A percentile compares a stretch with the other conserved stretches of the same genome.
phyloP scores from a whole-genome alignment of 306 rosid genomes.

The Chamaecrista fasciculata region DNA sequence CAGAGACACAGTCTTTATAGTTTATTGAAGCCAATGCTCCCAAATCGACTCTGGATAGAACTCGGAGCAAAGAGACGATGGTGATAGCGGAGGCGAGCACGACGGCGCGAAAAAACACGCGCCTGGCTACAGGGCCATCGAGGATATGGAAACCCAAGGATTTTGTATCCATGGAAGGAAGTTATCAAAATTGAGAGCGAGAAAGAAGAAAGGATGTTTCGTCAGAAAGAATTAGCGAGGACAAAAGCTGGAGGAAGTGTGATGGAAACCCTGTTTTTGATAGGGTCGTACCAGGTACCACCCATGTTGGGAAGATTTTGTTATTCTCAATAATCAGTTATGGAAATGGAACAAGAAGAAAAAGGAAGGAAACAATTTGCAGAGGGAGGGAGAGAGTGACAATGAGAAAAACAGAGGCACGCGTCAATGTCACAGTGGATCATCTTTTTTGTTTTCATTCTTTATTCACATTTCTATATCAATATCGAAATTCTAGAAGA shows the following conservation, averaged over 20 bases:
- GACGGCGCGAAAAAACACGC: slow-evolving; percentile 52
- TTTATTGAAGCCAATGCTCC: slow-evolving; percentile 40
- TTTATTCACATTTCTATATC: no score
- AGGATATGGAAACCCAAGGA: slow-evolving; percentile 45
- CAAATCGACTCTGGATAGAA: slow-evolving; percentile 38
- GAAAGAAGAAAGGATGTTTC: not conserved
- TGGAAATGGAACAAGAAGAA: no score
- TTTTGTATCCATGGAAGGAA: slow-evolving; percentile 51
- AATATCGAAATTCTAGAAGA: no score
- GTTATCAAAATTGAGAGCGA: not conserved
- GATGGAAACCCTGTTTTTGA: slow-evolving; percentile 52
- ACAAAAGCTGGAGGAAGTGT: slow-evolving; percentile 93
- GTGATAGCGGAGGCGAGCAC: slow-evolving; percentile 56
- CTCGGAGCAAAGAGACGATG: slow-evolving; percentile 47
- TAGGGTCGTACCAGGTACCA: slow-evolving; percentile 45
- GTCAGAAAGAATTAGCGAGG: slow-evolving; percentile 67
- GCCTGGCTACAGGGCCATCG: slow-evolving; percentile 56
- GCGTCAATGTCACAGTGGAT: no score
- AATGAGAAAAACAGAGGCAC: no score
- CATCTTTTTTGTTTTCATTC: no score
- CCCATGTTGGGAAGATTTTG: no score
- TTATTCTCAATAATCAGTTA: no score
- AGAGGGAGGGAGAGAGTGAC: no score
- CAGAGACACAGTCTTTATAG: slow-evolving; percentile 42
- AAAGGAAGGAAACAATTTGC: no score